Base-by-base conservation (phyloP, 2,329 filamentous ascomycete genomes). In the Didymella arachidicola region DNA sequence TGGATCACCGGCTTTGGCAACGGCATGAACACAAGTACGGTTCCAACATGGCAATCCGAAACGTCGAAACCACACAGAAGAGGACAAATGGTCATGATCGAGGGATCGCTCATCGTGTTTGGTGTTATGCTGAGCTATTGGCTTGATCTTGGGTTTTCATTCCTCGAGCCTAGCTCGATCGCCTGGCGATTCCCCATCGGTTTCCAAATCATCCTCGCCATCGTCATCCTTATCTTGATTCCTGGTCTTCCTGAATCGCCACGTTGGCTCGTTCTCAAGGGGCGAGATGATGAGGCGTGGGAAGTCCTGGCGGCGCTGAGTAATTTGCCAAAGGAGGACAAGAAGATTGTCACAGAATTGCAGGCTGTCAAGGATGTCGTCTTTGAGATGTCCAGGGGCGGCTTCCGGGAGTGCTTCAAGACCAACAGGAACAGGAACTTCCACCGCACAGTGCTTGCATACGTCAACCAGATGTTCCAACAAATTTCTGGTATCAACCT, bases 391-490 rank as follows among this genome's bases (percentile, higher is more conserved):
- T 70, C 72, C 0, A 66, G 83, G 74, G 76, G 82, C 26, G 79
- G 77, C 26, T 87, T 87, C 74, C 71, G 72, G 6, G 85, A 87
- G 61, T 80, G 87, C 57, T 87, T 87, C 73, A 86, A 82, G 60
- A 84, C 84, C 80, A 78, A 78, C 60, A 71, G 76, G 25, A 78
- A 80, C 60, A 74, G 79, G 26, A 79, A 80, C 58, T 74, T 80
- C 45, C 79, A 81, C 65, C 78, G 80, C 12, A 79, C 77, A 8
- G 67, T 71, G 7, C 68, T 81, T 53, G 79, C 75, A 12, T 80
- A 79, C 62, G 70, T 78, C 49, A 77, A 80, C 44, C 79, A 82
- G 55, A 75, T 79, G 70, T 80, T 81, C 63, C 79, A 81, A 62
- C 79, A 82, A 62, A 71, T 43, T 27, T 43, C 41, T 16, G 41